phyloP scores from a whole-genome alignment of 208 protist species.

The Leishmania major region DNA sequence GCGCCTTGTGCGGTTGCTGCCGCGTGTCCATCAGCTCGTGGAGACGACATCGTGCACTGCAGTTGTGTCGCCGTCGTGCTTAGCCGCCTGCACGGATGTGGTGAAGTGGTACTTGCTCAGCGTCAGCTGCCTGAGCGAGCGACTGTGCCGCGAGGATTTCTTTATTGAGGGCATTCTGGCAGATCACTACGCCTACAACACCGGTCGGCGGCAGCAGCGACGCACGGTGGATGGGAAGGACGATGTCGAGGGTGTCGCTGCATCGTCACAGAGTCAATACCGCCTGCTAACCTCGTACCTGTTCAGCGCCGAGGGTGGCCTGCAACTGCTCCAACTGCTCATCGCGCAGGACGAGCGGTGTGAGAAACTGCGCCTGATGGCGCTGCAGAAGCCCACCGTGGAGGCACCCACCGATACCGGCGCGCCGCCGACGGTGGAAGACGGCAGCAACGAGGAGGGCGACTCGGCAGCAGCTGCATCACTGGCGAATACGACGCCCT shows the following conservation, averaged over 20 bases:
- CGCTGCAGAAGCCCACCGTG: conserved; percentile 19
- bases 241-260: background rate
- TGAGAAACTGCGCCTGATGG: conserved; percentile 29
- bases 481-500: background rate
- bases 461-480: background rate
- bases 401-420: conserved; percentile 11
- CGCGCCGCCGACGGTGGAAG: background rate
- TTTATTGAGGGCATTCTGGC: conserved; percentile 49
- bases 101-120: conserved; percentile 43
- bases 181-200: conserved; percentile 41
- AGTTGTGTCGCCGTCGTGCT: background rate
- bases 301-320: conserved; percentile 68
- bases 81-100: conserved; percentile 5
- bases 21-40: conserved; percentile 13
- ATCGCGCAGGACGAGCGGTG: conserved; percentile 17
- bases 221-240: background rate
- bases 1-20: conserved; percentile 42
- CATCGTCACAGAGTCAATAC: conserved; percentile 21
- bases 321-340: conserved; percentile 58
- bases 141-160: conserved; percentile 33
- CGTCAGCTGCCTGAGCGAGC: conserved; percentile 43
- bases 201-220: conserved; percentile 6
- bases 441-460: background rate
- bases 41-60: background rate
- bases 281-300: conserved; percentile 52